These are phyloP conservation scores for Heracleum sosnowskyi DNA, from an alignment of 129 eudicot genomes.

Conservation along the genomic window DNA sequence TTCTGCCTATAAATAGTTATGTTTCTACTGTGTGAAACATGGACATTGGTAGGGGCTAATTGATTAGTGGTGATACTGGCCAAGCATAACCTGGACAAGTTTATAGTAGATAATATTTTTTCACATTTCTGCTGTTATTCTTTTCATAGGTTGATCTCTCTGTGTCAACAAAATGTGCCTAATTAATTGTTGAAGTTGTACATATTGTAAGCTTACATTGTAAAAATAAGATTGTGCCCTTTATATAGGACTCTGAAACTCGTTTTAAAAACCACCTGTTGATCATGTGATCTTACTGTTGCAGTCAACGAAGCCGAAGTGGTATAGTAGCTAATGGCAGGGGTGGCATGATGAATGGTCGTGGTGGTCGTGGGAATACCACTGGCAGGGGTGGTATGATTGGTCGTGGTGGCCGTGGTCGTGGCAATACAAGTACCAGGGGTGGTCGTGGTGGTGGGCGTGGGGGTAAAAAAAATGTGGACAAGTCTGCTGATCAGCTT, in stretches of 20 bases:
- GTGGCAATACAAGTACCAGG: constrained; percentile 28
- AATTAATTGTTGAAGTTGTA: no score
- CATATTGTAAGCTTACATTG: no score
- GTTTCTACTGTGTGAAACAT: background rate
- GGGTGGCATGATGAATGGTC: constrained; percentile 27
- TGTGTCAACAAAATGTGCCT: background rate
- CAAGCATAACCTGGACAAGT: no score
- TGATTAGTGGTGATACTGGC: background rate
- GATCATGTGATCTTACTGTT: background rate
- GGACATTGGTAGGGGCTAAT: background rate
- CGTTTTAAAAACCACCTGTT: background rate
- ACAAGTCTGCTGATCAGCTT: constrained; percentile 79
- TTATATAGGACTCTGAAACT: background rate
- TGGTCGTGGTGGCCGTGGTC: constrained; percentile 27
- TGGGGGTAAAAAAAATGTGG: constrained; percentile 40
- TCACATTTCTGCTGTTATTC: no score
- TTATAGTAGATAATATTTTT: no score
- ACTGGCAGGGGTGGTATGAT: constrained; percentile 7
- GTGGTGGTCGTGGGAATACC: constrained; percentile 29
- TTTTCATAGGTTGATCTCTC: no score
- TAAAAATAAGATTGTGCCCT: no score
- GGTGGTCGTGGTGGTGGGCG: constrained; percentile 40
- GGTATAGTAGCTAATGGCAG: constrained; percentile 23
- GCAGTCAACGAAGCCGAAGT: constrained; percentile 52
- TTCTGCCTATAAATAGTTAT: background rate